Percentiles rank a stretch among this genome's conserved stretches.
These are phyloP conservation scores for Suillus brevipes DNA, from an alignment of 768 basidiomycete species.

Conservation along the genomic window DNA sequence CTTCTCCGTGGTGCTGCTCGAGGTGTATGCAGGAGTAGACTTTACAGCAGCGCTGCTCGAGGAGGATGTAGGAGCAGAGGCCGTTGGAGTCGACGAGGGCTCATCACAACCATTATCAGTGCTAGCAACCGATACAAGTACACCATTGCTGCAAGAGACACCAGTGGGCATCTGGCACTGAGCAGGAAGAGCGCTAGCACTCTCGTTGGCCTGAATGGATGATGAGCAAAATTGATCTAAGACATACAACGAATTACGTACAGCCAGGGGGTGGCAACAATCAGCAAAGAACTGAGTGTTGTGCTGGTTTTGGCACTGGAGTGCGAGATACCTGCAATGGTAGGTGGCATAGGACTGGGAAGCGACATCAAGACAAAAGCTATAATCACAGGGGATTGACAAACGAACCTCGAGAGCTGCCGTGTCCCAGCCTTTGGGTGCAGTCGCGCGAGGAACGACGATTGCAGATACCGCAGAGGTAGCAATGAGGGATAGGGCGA, in stretches of 20 bases:
- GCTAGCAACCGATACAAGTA: constrained; percentile 19
- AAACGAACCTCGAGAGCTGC: constrained; percentile 44
- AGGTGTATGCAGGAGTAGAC: constrained; percentile 13
- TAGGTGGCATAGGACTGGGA: constrained; percentile 52
- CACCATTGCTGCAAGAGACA: constrained; percentile 22
- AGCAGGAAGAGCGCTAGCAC: constrained; percentile 46
- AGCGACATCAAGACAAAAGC: constrained; percentile 5
- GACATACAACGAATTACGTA: constrained; percentile 25
- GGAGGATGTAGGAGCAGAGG: constrained; percentile 15
- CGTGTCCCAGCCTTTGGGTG: constrained; percentile 47
- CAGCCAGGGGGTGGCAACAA: constrained; percentile 74
- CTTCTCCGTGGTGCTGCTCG: not conserved
- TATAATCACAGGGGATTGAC: constrained; percentile 4
- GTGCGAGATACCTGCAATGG: constrained; percentile 61
- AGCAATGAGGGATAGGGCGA: constrained; percentile 46
- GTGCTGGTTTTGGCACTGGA: constrained; percentile 51
- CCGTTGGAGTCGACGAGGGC: constrained; percentile 18
- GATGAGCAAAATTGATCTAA: not conserved
- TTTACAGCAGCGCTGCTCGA: not conserved
- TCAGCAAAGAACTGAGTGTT: constrained; percentile 56
- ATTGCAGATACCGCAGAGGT: constrained; percentile 35
- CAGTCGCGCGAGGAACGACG: constrained; percentile 35
- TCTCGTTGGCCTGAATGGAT: constrained; percentile 48
- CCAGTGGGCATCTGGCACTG: constrained; percentile 50
- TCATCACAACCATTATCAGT: constrained; percentile 36